A percentile compares a stretch with the other conserved stretches of the same genome.
These are phyloP conservation scores for Phytopythium delawarense DNA, from an alignment of 352 stramenopile genomes.

Conservation along the genomic window DNA sequence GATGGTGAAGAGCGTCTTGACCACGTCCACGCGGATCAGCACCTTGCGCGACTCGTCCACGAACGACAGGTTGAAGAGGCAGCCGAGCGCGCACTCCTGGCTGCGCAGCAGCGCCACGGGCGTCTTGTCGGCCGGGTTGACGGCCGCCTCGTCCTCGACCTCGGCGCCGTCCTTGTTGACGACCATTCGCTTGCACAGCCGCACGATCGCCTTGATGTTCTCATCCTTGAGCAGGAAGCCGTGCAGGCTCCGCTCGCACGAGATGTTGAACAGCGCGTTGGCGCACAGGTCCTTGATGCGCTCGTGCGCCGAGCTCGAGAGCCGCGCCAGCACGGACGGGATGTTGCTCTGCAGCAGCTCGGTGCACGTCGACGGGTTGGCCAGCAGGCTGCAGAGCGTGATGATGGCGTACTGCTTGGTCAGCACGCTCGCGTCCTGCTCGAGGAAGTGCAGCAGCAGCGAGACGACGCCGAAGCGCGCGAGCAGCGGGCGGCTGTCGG, in stretches of 20 bases:
- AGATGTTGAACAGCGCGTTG: conserved; percentile 80
- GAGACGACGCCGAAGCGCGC: conserved; percentile 60
- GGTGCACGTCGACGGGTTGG: conserved; percentile 41
- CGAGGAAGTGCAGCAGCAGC: conserved; percentile 65
- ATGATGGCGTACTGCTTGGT: conserved; percentile 71
- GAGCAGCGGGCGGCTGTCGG: conserved; percentile 54
- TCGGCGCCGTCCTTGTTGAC: conserved; percentile 46
- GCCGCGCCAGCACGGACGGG: conserved; percentile 39
- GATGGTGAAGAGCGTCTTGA: conserved; percentile 58
- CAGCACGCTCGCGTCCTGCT: conserved; percentile 40
- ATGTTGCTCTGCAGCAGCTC: conserved; percentile 74
- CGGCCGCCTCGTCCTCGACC: conserved; percentile 44
- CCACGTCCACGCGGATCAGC: conserved; percentile 51
- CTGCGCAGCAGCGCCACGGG: conserved; percentile 39
- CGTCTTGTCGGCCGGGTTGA: conserved; percentile 35
- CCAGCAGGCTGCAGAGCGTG: conserved; percentile 65
- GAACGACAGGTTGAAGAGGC: conserved; percentile 81
- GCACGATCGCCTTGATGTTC: conserved; percentile 63
- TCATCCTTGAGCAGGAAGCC: conserved; percentile 65
- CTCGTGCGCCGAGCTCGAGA: conserved; percentile 37
- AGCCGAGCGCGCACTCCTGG: conserved; percentile 71
- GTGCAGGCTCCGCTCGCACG: conserved; percentile 64
- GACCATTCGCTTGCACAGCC: conserved; percentile 49
- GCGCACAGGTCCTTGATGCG: conserved; percentile 66
- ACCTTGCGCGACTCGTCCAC: conserved; percentile 56